Base-by-base conservation (phyloP, 1,284 basidiomycete species). In the Stereum hirsutum region DNA sequence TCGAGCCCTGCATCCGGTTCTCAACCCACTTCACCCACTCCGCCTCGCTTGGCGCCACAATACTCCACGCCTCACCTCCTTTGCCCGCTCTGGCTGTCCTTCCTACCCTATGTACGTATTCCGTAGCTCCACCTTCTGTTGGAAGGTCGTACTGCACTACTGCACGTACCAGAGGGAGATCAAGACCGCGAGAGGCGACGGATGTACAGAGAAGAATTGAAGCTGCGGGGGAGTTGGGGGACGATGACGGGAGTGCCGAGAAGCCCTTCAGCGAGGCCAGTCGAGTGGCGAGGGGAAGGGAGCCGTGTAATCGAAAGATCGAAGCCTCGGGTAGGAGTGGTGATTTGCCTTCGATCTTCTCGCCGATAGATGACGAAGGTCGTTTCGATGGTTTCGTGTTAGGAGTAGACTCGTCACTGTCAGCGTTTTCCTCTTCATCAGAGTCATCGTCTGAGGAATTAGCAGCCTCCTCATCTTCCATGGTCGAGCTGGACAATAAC, bases 141-240 rank as follows among this genome's bases (percentile, higher is more conserved):
- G 96, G 95, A 21, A 98, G 76, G 61, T 99, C 96, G 58, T 95
- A 95, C 58, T 99, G 96, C 26, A 99, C 71, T 44, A 99, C 94
- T 3, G 90, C 89, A 15, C 85, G 82, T 6, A 99, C 93, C n/a
- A 91, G 76, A 2, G 93, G 93, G 36, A 99, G 68, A 66, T 99
- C 96, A n/a, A 99, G 74, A 57, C 96, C 96, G 57, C 96, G 89
- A 25, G 94, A 92, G 1, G 95, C 96, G 44, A 99, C 93, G 2
- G 92, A 95, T 1, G 96, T 99, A 57, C 94, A 98, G 32, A 99
- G 71, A 6, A 99, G 72, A 39, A 99, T 76, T 1, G 91, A 81
- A 1, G 75, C 75, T 0, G 54, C 51, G 6, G 55, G 45, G 3
- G 63, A n/a, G 7, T 15, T 24, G 20, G 24, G 21, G 10, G 24